Evolutionary conservation across 139 green algal genomes (phyloP).

Genomic region (Tetraselmis striata): DNA sequence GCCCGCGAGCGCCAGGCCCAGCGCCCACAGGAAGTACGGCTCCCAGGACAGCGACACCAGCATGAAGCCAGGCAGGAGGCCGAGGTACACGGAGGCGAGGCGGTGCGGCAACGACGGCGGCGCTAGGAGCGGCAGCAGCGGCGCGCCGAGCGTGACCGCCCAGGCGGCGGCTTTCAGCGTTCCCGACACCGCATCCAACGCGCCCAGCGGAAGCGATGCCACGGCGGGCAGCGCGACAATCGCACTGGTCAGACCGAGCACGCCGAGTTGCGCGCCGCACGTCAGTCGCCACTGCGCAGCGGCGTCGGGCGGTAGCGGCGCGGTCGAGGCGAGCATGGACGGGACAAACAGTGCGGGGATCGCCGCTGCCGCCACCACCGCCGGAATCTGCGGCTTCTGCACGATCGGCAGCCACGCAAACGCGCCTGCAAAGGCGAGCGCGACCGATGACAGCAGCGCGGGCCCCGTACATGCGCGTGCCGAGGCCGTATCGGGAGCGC

Average conservation of each 20-base stretch:
- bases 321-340: background rate
- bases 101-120: background rate
- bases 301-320: background rate
- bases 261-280: background rate
- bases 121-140: background rate
- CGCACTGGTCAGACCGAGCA: background rate
- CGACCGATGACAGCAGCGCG: too few species aligned
- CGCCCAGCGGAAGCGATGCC: background rate
- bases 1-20: background rate
- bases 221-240: background rate
- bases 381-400: background rate
- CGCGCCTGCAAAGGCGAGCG: background rate
- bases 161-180: background rate
- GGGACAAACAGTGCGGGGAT: background rate
- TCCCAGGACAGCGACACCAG: conserved; percentile 12
- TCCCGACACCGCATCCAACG: too few species aligned
- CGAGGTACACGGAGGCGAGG: conserved; percentile 4
- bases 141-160: background rate
- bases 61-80: conserved; percentile 3
- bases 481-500: background rate
- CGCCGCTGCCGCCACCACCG: background rate
- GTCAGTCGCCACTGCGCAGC: background rate
- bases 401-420: background rate
- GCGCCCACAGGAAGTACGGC: conserved; percentile 5
- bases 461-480: background rate